These are phyloP conservation scores for Pichia sp. DNA, from an alignment of 1,139 yeast species.

Conservation along the genomic window DNA sequence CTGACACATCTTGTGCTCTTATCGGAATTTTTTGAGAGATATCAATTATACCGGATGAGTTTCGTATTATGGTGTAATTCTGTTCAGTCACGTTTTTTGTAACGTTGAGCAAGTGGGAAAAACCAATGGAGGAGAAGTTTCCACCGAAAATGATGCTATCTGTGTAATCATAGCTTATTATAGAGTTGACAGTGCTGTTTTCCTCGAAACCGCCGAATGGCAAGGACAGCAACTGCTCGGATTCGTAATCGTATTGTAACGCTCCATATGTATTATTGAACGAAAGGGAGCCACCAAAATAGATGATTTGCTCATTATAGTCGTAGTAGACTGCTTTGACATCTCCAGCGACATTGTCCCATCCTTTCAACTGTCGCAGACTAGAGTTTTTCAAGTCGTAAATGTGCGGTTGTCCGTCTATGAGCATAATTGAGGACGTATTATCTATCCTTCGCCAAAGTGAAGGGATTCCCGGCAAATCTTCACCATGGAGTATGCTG, in stretches of 20 bases:
- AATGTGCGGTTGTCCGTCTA: constrained; percentile 23
- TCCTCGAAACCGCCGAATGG: constrained; percentile 78
- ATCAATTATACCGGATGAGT: constrained; percentile 22
- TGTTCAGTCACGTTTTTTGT: constrained; percentile 28
- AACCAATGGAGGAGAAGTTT: constrained; percentile 57
- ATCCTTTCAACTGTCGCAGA: constrained; percentile 19
- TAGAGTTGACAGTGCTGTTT: constrained; percentile 60
- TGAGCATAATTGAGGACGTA: constrained; percentile 13
- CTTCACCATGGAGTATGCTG: constrained; percentile 6
- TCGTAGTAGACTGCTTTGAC: constrained; percentile 51
- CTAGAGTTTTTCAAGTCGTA: constrained; percentile 11
- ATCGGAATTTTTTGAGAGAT: constrained; percentile 20
- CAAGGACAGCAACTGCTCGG: constrained; percentile 42
- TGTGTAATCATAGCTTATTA: constrained; percentile 43
- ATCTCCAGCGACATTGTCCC: constrained; percentile 41
- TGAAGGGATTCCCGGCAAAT: constrained; percentile 6
- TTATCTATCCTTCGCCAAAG: constrained; percentile 15
- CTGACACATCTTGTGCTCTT: constrained; percentile 8
- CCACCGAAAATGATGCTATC: constrained; percentile 78
- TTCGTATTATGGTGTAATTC: constrained; percentile 21
- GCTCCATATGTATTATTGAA: constrained; percentile 55
- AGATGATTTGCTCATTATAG: constrained; percentile 47
- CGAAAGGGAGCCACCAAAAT: constrained; percentile 76
- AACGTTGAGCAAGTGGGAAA: constrained; percentile 41
- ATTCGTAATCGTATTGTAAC: constrained; percentile 57